Evolutionary conservation across 2,329 filamentous ascomycete species (phyloP).

Genomic region (Corinectria fuckeliana): DNA sequence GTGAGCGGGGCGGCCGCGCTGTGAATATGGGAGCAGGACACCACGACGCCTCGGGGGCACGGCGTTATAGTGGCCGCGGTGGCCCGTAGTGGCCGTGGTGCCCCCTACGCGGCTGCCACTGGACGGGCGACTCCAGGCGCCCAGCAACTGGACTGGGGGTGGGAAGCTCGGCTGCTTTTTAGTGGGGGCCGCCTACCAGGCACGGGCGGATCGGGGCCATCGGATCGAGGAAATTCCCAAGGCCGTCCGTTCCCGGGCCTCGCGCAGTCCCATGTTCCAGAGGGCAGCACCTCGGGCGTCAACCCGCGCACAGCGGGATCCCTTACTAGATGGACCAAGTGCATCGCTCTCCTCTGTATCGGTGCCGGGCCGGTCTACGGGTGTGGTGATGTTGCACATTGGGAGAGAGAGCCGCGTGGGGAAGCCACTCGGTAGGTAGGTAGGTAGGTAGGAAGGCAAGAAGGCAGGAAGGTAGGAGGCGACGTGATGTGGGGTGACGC

Average conservation of each 20-base stretch:
- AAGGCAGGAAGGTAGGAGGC: too few species aligned
- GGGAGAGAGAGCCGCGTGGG: background rate
- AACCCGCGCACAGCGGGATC: background rate
- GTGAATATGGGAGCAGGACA: background rate
- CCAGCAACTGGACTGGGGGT: background rate
- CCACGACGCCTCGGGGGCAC: background rate
- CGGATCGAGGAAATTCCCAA: constrained; percentile 5
- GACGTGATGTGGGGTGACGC: constrained; percentile 2
- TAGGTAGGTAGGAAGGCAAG: too few species aligned
- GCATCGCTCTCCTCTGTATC: background rate
- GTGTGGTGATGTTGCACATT: background rate
- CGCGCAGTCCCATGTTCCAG: background rate
- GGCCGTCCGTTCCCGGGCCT: background rate
- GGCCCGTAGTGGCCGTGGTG: constrained; percentile 13
- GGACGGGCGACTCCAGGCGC: background rate
- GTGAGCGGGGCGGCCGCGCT: constrained; percentile 10
- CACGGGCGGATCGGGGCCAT: constrained; percentile 17
- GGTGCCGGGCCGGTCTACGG: background rate
- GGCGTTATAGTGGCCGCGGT: constrained; percentile 8
- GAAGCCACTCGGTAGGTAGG: background rate
- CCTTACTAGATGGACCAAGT: background rate
- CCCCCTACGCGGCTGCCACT: background rate
- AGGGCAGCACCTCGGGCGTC: background rate
- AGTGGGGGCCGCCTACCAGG: constrained; percentile 4
- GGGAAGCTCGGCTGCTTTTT: background rate